A percentile compares a stretch with the other conserved stretches of the same genome.
Conservation (phyloP, 2,329 filamentous ascomycete species). For the Botrytis porri region DNA sequence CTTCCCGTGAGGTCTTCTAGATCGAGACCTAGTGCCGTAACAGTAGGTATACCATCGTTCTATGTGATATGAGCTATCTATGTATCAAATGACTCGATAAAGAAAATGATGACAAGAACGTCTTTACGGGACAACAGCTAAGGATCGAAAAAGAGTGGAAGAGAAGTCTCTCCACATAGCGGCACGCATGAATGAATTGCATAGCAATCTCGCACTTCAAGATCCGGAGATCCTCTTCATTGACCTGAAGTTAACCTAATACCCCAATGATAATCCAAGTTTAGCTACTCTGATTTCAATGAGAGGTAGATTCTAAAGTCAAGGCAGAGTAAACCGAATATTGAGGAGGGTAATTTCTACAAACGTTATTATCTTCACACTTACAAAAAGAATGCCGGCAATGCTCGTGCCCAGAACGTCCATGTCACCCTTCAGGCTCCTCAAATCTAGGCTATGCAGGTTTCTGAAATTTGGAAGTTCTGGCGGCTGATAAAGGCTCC, state of each 20-base stretch:
- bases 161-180: background rate
- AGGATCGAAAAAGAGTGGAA: background rate
- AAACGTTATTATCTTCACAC: background rate
- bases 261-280: background rate
- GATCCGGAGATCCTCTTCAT: background rate
- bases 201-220: background rate
- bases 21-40: background rate
- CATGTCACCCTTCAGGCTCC: background rate
- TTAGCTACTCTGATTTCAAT: background rate
- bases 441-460: slow-evolving; percentile 5
- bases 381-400: background rate
- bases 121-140: background rate
- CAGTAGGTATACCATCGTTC: background rate
- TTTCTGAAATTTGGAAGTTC: background rate
- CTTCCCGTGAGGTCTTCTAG: background rate
- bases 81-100: background rate
- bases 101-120: background rate
- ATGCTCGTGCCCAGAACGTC: background rate
- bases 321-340: background rate
- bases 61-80: background rate
- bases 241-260: background rate
- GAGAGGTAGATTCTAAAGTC: background rate
- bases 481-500: background rate
- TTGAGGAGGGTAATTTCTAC: background rate
- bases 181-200: background rate